These are phyloP conservation scores for Termitomyces sp. DNA, from an alignment of 768 basidiomycete species.

Conservation along the genomic window DNA sequence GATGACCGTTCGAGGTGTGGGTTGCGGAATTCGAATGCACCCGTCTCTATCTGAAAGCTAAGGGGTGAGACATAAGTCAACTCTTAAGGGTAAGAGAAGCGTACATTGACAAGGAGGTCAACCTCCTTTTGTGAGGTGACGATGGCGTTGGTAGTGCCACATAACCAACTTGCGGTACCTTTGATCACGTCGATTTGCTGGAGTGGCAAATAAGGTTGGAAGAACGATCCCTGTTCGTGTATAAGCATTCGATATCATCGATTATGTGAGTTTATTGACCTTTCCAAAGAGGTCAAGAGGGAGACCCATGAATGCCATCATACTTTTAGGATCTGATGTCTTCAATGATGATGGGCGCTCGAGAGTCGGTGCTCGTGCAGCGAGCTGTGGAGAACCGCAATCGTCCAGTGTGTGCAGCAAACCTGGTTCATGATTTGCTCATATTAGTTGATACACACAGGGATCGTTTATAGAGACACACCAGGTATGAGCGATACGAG, in stretches of 20 bases:
- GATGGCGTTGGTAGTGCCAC: constrained; percentile 94
- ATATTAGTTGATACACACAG: neutral
- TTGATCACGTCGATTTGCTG: constrained; percentile 90
- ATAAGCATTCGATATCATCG: neutral
- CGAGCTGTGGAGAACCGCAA: constrained; percentile 82
- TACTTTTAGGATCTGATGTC: constrained; percentile 86
- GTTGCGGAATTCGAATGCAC: constrained; percentile 82
- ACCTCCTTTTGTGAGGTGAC: constrained; percentile 90
- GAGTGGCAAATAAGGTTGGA: constrained; percentile 94
- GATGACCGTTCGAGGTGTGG: constrained; percentile 71
- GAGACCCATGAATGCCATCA: constrained; percentile 90
- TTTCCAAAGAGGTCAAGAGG: constrained; percentile 92
- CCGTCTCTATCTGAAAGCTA: constrained; percentile 69
- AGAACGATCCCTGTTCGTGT: constrained; percentile 74
- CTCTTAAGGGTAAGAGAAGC: neutral
- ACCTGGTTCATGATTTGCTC: constrained; percentile 33
- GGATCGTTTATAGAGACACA: constrained; percentile 23
- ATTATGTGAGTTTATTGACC: constrained; percentile 29
- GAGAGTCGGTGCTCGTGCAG: constrained; percentile 51
- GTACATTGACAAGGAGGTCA: constrained; percentile 85
- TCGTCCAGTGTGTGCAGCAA: constrained; percentile 88
- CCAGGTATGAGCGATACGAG: constrained; percentile 91
- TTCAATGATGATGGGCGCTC: constrained; percentile 69
- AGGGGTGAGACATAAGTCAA: neutral
- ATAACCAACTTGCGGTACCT: constrained; percentile 79